A percentile compares a stretch with the other conserved stretches of the same genome.
Conservation (phyloP, 176 grass and related monocot species). For the Thinopyrum elongatum region DNA sequence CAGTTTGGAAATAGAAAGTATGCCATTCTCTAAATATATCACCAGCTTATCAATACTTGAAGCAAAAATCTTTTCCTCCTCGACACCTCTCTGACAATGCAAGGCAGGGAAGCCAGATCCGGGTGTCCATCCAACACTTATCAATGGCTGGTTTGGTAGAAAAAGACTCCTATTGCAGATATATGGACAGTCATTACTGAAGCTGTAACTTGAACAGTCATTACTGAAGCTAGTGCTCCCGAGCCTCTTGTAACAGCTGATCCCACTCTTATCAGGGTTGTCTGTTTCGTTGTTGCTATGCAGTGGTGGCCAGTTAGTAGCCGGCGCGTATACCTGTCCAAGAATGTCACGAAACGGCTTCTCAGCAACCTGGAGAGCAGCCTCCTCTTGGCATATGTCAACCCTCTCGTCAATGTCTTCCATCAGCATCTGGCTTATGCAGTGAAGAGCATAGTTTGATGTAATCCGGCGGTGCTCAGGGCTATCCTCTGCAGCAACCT, state of each 20-base stretch:
- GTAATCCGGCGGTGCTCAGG: slow-evolving; percentile 9
- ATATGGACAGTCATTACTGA: not conserved
- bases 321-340: slow-evolving; percentile 17
- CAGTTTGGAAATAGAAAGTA: not conserved
- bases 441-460: slow-evolving; percentile 22
- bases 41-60: slow-evolving; percentile 35
- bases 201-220: not conserved
- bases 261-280: not conserved
- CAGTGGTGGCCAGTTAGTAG: not conserved
- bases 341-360: slow-evolving; percentile 45
- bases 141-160: not conserved
- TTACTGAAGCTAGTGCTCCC: not conserved
- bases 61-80: slow-evolving; percentile 52
- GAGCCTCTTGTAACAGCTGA: not conserved
- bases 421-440: slow-evolving; percentile 43
- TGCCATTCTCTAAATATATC: slow-evolving; percentile 20
- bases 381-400: slow-evolving; percentile 7
- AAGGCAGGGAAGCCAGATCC: not conserved
- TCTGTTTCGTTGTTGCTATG: not conserved
- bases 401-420: slow-evolving; percentile 36
- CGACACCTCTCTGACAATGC: slow-evolving; percentile 29
- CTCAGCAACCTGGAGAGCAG: slow-evolving; percentile 34
- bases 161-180: not conserved
- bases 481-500: not conserved
- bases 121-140: not conserved